Evolutionary conservation across 192 early-diverging fungal genomes (phyloP).

Genomic region (Podila minutissima): DNA sequence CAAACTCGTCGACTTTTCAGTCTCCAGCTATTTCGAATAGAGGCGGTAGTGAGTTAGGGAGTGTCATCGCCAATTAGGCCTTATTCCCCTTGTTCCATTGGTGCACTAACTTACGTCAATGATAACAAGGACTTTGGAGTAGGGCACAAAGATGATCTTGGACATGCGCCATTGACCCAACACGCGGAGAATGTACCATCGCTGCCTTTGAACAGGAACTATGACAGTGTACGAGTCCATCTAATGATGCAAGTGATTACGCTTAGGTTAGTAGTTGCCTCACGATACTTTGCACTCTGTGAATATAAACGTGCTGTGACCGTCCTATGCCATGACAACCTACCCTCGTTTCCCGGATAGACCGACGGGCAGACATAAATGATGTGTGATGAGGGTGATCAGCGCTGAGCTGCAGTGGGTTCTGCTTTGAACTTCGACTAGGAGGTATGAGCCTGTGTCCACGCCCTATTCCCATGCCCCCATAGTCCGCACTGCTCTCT

Average conservation of each 20-base stretch:
- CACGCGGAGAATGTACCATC: slow-evolving; percentile 41
- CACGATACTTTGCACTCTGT: neutral
- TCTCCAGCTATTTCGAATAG: slow-evolving; percentile 15
- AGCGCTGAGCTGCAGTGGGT: neutral
- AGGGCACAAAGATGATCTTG: slow-evolving; percentile 32
- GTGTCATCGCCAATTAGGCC: too few species aligned
- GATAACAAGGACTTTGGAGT: slow-evolving; percentile 36
- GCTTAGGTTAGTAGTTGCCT: too few species aligned
- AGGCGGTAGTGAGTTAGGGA: too few species aligned
- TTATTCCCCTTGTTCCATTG: too few species aligned
- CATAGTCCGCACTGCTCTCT: neutral
- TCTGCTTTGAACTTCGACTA: neutral
- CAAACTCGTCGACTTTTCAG: slow-evolving; percentile 25
- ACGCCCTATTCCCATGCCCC: neutral
- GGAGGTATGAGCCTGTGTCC: neutral
- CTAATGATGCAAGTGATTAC: neutral
- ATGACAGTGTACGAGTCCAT: slow-evolving; percentile 37
- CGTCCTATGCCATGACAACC: neutral
- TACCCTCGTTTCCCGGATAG: slow-evolving; percentile 1
- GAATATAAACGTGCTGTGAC: neutral
- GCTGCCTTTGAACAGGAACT: slow-evolving; percentile 27
- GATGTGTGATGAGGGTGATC: neutral
- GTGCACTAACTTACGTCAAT: slow-evolving; percentile 20
- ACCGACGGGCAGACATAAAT: neutral
- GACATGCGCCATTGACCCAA: slow-evolving; percentile 47